Evolutionary conservation across 139 green algal species (phyloP), one percentile per base, ranked within the genome.

Genomic region (Micromonas pusilla): DNA sequence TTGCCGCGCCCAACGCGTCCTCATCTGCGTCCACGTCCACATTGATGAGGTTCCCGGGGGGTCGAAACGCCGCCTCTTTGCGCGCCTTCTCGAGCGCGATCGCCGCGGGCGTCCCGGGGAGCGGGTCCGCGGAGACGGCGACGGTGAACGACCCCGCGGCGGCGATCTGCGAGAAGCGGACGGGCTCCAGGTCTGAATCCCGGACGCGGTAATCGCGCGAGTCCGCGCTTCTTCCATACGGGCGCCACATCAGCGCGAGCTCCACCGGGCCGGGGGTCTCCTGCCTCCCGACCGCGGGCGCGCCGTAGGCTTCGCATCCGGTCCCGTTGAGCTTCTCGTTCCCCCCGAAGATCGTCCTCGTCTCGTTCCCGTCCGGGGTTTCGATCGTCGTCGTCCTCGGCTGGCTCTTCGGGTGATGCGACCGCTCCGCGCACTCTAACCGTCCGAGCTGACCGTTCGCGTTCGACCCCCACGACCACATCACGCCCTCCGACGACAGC

Each of bases 381-480:
- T 9, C 45, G 45, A 57, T 9, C n/a, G n/a, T n/a, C n/a, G n/a
- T n/a, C n/a, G n/a, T n/a, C 45, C 45, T 57, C 45, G 45, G 45
- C 45, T 57, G 45, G 45, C 45, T 16, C 45, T 57, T 57, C 9
- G 45, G 45, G 16, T 57, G 45, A 16, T 57, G 45, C 45, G 45
- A 57, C 16, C 45, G 45, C 16, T 57, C 45, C 9, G 45, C 45
- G 45, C 45, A 57, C 9, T 57, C 45, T 16, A 57, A 57, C 45
- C 45, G 9, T 9, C 83, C 81, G 31, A 91, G 77, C 82, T 89
- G 83, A 1, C 86, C 83, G 2, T 81, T 79, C 3, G 62, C 57
- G 79, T 92, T 89, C 52, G 62, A 57, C 34, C 89, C 89, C 87
- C 87, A 93, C 3, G 80, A 83, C 60, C 84, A 93, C 64, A 93